A percentile compares a stretch with the other conserved stretches of the same genome.
Evolutionary conservation across 768 basidiomycete genomes (phyloP).

Genomic region (Psilocybe tampanensis): DNA sequence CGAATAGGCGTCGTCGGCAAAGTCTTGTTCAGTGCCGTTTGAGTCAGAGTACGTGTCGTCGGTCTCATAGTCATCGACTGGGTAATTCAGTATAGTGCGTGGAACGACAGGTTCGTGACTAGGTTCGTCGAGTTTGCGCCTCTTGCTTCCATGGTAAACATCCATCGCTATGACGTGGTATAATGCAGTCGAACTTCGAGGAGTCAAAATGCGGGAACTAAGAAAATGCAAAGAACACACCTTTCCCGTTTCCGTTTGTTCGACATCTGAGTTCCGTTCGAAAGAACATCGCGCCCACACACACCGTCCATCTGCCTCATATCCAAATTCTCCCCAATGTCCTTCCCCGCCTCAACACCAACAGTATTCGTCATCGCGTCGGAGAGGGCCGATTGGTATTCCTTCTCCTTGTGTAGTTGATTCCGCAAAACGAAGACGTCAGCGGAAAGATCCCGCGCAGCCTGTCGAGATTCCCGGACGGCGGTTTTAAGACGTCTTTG

Average conservation of each 20-base stretch:
- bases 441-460: background rate
- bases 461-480: background rate
- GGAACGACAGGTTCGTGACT: too few relatives aligned
- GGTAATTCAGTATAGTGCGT: background rate
- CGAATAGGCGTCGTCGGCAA: too few relatives aligned
- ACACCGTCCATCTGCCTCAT: too few relatives aligned
- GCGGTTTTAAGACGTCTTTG: background rate
- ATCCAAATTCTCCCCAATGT: background rate
- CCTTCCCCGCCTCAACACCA: background rate
- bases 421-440: background rate
- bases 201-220: too few relatives aligned
- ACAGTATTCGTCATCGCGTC: background rate
- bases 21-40: background rate
- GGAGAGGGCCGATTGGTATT: background rate
- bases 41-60: background rate
- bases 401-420: background rate
- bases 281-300: too few relatives aligned
- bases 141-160: background rate
- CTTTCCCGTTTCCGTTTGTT: too few relatives aligned
- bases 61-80: background rate
- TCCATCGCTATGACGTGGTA: too few relatives aligned
- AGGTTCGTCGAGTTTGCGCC: background rate
- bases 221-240: too few relatives aligned
- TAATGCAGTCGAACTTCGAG: too few relatives aligned
- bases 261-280: too few relatives aligned